A percentile compares a stretch with the other conserved stretches of the same genome.
phyloP scores from a whole-genome alignment of 176 grass and related monocot genomes.

The Eleusine indica region DNA sequence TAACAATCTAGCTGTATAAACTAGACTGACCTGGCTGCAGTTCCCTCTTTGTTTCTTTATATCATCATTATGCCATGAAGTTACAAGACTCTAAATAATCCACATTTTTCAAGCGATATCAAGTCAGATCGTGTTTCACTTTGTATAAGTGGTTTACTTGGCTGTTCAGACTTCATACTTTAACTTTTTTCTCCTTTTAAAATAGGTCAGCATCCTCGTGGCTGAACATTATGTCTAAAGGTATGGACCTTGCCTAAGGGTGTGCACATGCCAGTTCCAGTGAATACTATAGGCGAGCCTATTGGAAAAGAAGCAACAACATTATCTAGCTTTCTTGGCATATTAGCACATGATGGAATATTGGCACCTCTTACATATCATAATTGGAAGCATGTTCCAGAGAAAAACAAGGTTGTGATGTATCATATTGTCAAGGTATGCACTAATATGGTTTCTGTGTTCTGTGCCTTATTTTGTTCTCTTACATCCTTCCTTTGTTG shows the following conservation, averaged over 20 bases:
- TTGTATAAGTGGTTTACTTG: not conserved
- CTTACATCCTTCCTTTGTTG: slow-evolving; percentile 22
- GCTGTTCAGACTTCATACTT: slow-evolving; percentile 8
- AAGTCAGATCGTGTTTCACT: not conserved
- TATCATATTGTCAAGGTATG: slow-evolving; percentile 48
- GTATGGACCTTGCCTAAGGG: slow-evolving; percentile 53
- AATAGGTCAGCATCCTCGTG: slow-evolving; percentile 35
- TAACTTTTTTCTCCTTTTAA: slow-evolving; percentile 18
- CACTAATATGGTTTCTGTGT: slow-evolving; percentile 17
- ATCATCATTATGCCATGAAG: not conserved
- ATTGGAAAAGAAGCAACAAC: slow-evolving; percentile 46
- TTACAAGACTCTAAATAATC: slow-evolving; percentile 2
- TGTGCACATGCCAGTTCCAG: slow-evolving; percentile 39
- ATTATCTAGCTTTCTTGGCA: slow-evolving; percentile 45
- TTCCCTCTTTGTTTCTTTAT: slow-evolving; percentile 6
- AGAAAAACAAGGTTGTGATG: slow-evolving; percentile 55
- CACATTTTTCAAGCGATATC: not conserved
- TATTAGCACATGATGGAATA: slow-evolving; percentile 56
- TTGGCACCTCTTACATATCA: slow-evolving; percentile 44
- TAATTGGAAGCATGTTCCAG: slow-evolving; percentile 47
- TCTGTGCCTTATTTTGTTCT: slow-evolving; percentile 17
- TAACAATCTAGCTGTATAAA: slow-evolving; percentile 9
- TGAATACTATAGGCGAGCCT: slow-evolving; percentile 49
- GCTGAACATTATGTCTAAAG: slow-evolving; percentile 39
- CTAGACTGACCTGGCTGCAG: not conserved